Conservation (phyloP, 2,329 filamentous ascomycete genomes). For the Verticillium albo-atrum region DNA sequence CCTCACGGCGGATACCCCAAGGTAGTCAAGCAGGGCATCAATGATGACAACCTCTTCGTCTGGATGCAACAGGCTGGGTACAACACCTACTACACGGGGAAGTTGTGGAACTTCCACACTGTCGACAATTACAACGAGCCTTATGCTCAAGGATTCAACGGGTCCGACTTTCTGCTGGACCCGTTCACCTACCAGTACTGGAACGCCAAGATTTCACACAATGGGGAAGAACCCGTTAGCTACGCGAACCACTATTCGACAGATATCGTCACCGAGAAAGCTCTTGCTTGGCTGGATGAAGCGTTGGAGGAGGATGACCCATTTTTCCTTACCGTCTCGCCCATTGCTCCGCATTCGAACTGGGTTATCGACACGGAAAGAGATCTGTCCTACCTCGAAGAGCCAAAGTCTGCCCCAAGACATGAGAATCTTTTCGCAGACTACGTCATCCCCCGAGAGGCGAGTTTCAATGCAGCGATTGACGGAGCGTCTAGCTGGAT, state of each 20-base stretch:
- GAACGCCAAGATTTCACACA: conserved; percentile 40
- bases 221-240: conserved; percentile 35
- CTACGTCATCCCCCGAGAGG: conserved; percentile 50
- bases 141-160: conserved; percentile 50
- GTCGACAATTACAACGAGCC: conserved; percentile 44
- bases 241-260: conserved; percentile 48
- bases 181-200: conserved; percentile 65
- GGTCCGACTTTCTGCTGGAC: conserved; percentile 54
- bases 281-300: conserved; percentile 47
- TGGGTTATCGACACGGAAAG: conserved; percentile 30
- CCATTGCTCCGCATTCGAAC: conserved; percentile 4
- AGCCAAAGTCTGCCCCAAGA: conserved; percentile 34
- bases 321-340: conserved; percentile 55
- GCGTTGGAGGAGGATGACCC: conserved; percentile 33
- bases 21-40: conserved; percentile 42
- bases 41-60: conserved; percentile 42
- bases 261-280: conserved; percentile 47
- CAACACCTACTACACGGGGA: conserved; percentile 48
- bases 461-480: conserved; percentile 53
- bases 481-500: conserved; percentile 30
- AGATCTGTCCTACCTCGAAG: conserved; percentile 46
- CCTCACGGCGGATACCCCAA: conserved; percentile 37
- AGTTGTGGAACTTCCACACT: conserved; percentile 47
- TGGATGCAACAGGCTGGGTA: conserved; percentile 48
- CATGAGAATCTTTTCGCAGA: conserved; percentile 54